Conservation (phyloP, 2,329 filamentous ascomycete genomes). For the Neurospora sp. region DNA sequence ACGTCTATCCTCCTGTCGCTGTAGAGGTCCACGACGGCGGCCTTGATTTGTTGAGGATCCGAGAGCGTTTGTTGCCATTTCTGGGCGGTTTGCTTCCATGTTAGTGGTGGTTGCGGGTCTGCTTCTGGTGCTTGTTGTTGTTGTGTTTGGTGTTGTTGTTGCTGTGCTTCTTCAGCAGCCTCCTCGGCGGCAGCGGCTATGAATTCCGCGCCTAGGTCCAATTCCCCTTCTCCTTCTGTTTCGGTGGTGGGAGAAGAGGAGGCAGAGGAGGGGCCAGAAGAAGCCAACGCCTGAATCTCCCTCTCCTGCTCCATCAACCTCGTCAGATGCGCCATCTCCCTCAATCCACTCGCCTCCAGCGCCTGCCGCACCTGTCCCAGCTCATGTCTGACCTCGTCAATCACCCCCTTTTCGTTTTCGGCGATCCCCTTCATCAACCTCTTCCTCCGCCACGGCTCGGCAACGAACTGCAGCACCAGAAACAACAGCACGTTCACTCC, state of each 20-base stretch:
- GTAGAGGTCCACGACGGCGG: conserved; percentile 46
- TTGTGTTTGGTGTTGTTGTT: neutral
- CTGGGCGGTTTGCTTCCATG: neutral
- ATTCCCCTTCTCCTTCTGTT: neutral
- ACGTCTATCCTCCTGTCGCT: conserved; percentile 56
- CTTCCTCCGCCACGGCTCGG: conserved; percentile 83
- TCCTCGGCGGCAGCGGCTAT: conserved; percentile 7
- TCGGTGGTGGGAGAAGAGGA: neutral
- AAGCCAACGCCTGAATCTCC: neutral
- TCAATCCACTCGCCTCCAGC: conserved; percentile 15
- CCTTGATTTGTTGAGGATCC: conserved; percentile 37
- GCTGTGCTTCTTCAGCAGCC: neutral
- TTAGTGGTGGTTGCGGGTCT: neutral
- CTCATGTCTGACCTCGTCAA: conserved; percentile 39
- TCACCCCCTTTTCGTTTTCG: conserved; percentile 57
- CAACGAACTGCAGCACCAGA: conserved; percentile 73
- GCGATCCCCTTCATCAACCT: conserved; percentile 76
- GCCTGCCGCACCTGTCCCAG: conserved; percentile 26
- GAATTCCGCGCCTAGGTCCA: neutral
- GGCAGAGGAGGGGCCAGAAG: neutral
- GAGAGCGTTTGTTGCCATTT: conserved; percentile 34
- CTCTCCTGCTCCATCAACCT: conserved; percentile 2
- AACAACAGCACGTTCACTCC: conserved; percentile 89
- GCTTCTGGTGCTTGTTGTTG: conserved; percentile 1
- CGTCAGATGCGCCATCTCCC: conserved; percentile 8